Evolutionary conservation across 306 rosid species (phyloP).

Genomic region (Dicorynia guianensis): DNA sequence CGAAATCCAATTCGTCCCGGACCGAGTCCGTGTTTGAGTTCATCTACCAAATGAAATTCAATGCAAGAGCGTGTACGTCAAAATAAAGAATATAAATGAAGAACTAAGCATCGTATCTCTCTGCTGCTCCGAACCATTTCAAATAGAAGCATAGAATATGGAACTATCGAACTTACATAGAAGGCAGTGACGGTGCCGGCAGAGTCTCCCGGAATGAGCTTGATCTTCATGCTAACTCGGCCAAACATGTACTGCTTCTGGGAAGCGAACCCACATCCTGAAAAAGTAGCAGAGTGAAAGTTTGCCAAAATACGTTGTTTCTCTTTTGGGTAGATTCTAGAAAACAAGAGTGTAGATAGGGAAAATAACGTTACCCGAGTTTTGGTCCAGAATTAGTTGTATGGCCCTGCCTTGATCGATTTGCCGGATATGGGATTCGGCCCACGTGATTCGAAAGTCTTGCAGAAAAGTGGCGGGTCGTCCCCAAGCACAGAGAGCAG

Average conservation of each 20-base stretch:
- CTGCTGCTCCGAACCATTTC: background rate
- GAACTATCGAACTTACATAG: slow-evolving; percentile 57
- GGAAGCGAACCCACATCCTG: slow-evolving; percentile 94
- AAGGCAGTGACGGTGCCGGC: slow-evolving; percentile 98
- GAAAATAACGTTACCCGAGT: slow-evolving; percentile 63
- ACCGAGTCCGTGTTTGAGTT: slow-evolving; percentile 67
- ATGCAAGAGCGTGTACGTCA: background rate
- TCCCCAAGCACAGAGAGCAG: slow-evolving; percentile 50
- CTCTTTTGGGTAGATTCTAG: background rate
- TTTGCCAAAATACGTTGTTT: background rate
- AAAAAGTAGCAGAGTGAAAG: background rate
- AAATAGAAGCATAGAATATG: background rate
- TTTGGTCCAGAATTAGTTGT: slow-evolving; percentile 85
- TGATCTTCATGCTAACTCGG: slow-evolving; percentile 96
- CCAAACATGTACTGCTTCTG: slow-evolving; percentile 77
- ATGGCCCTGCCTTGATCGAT: slow-evolving; percentile 79
- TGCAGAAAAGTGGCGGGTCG: slow-evolving; percentile 78
- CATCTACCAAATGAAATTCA: slow-evolving; percentile 47
- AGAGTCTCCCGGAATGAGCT: slow-evolving; percentile 88
- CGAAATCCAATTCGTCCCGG: slow-evolving; percentile 94
- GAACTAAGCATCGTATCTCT: too few species aligned
- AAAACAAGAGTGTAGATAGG: background rate
- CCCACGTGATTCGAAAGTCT: slow-evolving; percentile 79
- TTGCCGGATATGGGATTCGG: slow-evolving; percentile 75
- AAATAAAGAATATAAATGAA: background rate